A percentile compares a stretch with the other conserved stretches of the same genome.
These are phyloP conservation scores for Sporisorium scitamineum DNA, from an alignment of 1,284 basidiomycete genomes.

Conservation along the genomic window DNA sequence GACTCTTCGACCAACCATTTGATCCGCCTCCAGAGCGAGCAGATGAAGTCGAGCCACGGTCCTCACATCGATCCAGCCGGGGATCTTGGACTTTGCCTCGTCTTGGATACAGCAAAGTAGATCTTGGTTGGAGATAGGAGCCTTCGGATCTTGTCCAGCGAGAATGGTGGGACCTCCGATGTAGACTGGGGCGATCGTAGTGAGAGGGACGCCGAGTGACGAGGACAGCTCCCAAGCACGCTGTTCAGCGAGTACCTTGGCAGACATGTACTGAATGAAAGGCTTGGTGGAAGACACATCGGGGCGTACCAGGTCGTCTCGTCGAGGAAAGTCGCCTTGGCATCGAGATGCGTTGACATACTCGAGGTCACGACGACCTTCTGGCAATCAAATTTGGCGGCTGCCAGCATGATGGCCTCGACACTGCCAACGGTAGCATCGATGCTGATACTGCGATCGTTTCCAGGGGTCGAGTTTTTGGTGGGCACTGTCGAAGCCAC, in stretches of 20 bases:
- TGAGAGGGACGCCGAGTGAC: not conserved
- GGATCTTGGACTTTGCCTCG: constrained; percentile 3
- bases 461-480: not conserved
- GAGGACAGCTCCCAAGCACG: constrained; percentile 7
- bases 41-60: constrained; percentile 6
- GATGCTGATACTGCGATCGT: not conserved
- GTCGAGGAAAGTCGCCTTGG: not conserved
- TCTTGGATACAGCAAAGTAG: constrained; percentile 1
- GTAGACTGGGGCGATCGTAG: constrained; percentile 3
- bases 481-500: constrained; percentile 5
- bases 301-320: constrained; percentile 8
- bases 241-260: not conserved
- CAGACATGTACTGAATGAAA: constrained; percentile 8
- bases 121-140: not conserved
- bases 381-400: not conserved
- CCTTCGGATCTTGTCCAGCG: not conserved
- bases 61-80: constrained; percentile 11
- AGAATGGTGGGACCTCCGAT: constrained; percentile 9
- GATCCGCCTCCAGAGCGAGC: not conserved
- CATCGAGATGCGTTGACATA: constrained; percentile 6
- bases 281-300: not conserved
- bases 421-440: not conserved
- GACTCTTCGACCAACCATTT: not conserved
- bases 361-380: constrained; percentile 6
- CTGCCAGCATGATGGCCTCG: not conserved